Conservation (phyloP, 257 asterid species). For the Nicotiana obtusifolia region DNA sequence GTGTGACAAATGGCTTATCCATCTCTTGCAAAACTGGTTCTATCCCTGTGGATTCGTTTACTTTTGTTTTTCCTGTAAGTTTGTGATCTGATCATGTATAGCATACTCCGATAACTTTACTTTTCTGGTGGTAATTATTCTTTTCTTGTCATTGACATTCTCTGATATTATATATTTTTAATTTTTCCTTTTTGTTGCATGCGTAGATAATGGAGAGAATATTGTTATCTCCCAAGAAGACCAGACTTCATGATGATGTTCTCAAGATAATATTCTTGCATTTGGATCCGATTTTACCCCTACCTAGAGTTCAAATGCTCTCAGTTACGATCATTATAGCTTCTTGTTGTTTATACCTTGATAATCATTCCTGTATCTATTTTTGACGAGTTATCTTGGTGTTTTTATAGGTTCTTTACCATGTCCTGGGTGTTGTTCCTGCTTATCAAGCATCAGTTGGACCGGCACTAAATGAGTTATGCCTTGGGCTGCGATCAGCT, state of each 20-base stretch:
- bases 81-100: conserved; percentile 6
- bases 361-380: not conserved
- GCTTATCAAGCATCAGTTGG: conserved; percentile 73
- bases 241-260: conserved; percentile 83
- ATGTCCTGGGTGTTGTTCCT: conserved; percentile 91
- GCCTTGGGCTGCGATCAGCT: conserved; percentile 86
- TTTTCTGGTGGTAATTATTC: not conserved
- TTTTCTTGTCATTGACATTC: conserved; percentile 7
- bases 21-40: conserved; percentile 90
- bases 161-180: not conserved
- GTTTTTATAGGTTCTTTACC: conserved; percentile 71
- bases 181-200: conserved; percentile 9
- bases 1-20: conserved; percentile 69
- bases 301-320: conserved; percentile 90
- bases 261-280: conserved; percentile 88
- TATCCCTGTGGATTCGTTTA: conserved; percentile 91
- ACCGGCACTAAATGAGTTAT: conserved; percentile 89
- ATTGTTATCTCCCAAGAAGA: conserved; percentile 76
- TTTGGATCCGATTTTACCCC: conserved; percentile 87
- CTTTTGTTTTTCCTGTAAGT: conserved; percentile 86
- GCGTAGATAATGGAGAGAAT: conserved; percentile 80
- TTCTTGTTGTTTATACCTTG: conserved; percentile 8
- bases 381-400: not conserved
- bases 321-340: conserved; percentile 50
- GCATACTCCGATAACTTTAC: conserved; percentile 4